Conservation (phyloP, 495 filamentous ascomycete genomes). For the Penicillium paxilli region DNA sequence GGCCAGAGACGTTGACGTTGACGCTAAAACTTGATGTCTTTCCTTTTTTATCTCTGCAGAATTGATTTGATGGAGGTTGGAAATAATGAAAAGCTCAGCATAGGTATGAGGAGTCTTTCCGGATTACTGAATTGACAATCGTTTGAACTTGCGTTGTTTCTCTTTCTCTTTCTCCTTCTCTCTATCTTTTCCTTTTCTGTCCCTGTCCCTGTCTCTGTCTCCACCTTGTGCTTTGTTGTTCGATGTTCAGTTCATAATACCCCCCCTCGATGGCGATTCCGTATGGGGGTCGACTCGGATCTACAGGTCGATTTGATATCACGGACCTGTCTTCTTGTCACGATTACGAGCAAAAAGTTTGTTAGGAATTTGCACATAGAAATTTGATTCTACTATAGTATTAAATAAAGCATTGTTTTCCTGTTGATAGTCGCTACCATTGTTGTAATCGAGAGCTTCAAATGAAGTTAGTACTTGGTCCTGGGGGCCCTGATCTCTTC, state of each 20-base stretch:
- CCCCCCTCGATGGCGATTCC: conserved; percentile 19
- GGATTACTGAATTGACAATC: conserved; percentile 1
- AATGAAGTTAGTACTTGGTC: no score
- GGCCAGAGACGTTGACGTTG: neutral
- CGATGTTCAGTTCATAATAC: conserved; percentile 19
- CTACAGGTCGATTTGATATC: conserved; percentile 4
- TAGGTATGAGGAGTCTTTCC: conserved; percentile 2
- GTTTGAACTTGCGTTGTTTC: neutral
- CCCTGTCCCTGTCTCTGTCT: neutral
- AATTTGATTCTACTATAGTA: neutral
- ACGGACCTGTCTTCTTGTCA: conserved; percentile 16
- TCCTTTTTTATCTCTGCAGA: neutral
- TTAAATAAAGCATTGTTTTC: conserved; percentile 1
- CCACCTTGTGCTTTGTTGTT: conserved; percentile 7
- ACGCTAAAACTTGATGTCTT: neutral
- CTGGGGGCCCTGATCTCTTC: no score
- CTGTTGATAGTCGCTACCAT: neutral
- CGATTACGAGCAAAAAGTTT: conserved; percentile 28
- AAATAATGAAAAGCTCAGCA: conserved; percentile 1
- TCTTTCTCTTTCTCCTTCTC: conserved; percentile 1
- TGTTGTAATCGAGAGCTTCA: neutral
- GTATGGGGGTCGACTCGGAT: conserved; percentile 15
- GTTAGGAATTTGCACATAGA: conserved; percentile 27
- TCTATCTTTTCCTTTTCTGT: neutral
- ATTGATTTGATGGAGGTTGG: neutral